These are phyloP conservation scores for Trichoderma citrinoviride DNA, from an alignment of 2,329 filamentous ascomycete genomes.

Conservation along the genomic window DNA sequence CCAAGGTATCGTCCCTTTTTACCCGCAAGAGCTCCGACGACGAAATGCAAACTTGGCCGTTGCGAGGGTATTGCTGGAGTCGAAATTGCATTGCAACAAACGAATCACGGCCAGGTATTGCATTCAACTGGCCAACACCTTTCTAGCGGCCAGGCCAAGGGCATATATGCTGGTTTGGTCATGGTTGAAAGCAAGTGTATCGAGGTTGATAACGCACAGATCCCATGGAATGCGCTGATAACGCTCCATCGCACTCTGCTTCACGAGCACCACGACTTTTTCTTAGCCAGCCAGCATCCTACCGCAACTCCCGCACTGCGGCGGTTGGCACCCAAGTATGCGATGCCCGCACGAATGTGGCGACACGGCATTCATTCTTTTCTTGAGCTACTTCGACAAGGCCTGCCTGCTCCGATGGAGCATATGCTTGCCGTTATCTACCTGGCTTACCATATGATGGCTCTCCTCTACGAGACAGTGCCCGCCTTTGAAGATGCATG, in stretches of 20 bases:
- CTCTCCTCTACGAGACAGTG: conserved; percentile 78
- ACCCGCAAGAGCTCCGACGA: not conserved
- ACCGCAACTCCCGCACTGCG: conserved; percentile 66
- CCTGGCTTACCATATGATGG: conserved; percentile 83
- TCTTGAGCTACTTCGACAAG: conserved; percentile 69
- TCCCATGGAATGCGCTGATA: conserved; percentile 38
- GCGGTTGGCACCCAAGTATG: conserved; percentile 72
- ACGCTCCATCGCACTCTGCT: conserved; percentile 70
- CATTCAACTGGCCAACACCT: not conserved
- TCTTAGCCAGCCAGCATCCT: conserved; percentile 81
- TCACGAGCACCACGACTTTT: conserved; percentile 80
- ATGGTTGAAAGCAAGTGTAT: conserved; percentile 87
- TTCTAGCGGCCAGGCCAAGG: conserved; percentile 61
- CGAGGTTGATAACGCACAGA: conserved; percentile 68
- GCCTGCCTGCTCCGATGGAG: conserved; percentile 71
- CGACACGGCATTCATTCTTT: conserved; percentile 83
- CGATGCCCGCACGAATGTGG: conserved; percentile 93
- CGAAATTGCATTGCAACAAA: not conserved
- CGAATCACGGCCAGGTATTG: not conserved
- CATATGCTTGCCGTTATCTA: conserved; percentile 91
- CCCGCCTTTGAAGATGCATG: conserved; percentile 79
- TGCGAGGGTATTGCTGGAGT: not conserved
- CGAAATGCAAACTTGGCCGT: not conserved
- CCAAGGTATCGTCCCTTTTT: not conserved
- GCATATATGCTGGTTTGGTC: conserved; percentile 75